Evolutionary conservation across 23 red algal genomes (phyloP).

Genomic region (Chondrus crispus): DNA sequence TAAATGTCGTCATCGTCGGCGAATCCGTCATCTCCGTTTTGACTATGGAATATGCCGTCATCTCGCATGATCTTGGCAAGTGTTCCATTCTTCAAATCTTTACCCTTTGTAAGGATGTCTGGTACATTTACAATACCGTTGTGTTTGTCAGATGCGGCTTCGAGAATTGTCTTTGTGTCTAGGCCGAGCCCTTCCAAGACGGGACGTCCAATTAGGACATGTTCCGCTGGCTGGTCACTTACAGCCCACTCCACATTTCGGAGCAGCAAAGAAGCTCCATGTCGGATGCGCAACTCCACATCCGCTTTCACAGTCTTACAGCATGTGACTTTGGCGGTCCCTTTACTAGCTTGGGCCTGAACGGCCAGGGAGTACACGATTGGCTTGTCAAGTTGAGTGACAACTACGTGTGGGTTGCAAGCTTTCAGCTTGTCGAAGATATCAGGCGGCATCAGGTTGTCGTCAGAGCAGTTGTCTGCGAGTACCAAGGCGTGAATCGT

Average conservation of each 20-base stretch:
- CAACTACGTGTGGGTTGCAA: background rate
- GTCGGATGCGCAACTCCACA: background rate
- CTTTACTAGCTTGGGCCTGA: background rate
- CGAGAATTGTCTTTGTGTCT: background rate
- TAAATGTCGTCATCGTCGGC: background rate
- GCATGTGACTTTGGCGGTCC: background rate
- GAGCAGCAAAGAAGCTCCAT: background rate
- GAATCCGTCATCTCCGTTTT: background rate
- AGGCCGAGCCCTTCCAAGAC: background rate
- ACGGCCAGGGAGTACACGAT: background rate
- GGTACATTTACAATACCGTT: background rate
- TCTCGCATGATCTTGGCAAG: background rate
- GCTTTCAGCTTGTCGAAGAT: background rate
- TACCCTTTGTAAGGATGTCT: background rate
- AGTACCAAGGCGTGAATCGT: background rate
- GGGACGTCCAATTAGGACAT: background rate
- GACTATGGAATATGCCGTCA: background rate
- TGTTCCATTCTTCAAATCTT: background rate
- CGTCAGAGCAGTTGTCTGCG: background rate
- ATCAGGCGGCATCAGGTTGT: slow-evolving; percentile 6
- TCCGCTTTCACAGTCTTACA: background rate
- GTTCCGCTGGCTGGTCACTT: background rate
- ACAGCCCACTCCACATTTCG: background rate
- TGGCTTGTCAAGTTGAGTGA: background rate
- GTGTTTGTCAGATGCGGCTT: background rate